Evolutionary conservation across 192 early-diverging fungal species (phyloP), one percentile per base, ranked within the genome.

Genomic region (Umbelopsis vinacea): DNA sequence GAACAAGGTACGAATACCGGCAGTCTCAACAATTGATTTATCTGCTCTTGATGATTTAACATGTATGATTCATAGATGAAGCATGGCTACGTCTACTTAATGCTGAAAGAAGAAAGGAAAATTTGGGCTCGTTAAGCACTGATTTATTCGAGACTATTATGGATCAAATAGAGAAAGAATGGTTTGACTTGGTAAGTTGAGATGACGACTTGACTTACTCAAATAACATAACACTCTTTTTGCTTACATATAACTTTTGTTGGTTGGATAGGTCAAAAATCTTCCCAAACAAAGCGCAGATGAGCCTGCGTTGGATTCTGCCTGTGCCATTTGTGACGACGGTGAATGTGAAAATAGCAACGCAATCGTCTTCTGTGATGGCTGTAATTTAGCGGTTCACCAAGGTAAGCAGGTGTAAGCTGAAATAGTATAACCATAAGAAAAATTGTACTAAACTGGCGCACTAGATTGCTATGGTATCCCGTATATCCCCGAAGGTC

Each of bases 321-420:
- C 88, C 6, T 99, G 98, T 71, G 93, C 93, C 2, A 92, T 99
- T 21, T 99, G 98, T 81, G 95, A 97, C 71, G 96, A 98, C 72
- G 94, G 95, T n/a, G 98, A 99, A 84, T 93, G 94, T 81, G 98
- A 99, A 83, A 99, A 99, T 78, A 92, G 92, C 77, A 99, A 99
- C 76, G 97, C 96, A 0, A 99, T 99, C 63, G 98, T 99, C 7
- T 99, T 97, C 74, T 99, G 98, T 84, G 98, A 99, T 81, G 98
- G 98, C 0, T 99, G 98, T 79, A 97, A 99, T 77, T 78, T 99
- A 60, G 97, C 97, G 3, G 98, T 99, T 10, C 98, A 99, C 84
- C 98, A 99, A 86, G 91, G 91, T 92, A 84, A 50, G 53, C 17
- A 21, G 17, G 4, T 15, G 15, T 50, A 17, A 19, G 5, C 6